A percentile compares a stretch with the other conserved stretches of the same genome.
Evolutionary conservation across 768 basidiomycete genomes (phyloP).

Genomic region (Calvatia gigantea): DNA sequence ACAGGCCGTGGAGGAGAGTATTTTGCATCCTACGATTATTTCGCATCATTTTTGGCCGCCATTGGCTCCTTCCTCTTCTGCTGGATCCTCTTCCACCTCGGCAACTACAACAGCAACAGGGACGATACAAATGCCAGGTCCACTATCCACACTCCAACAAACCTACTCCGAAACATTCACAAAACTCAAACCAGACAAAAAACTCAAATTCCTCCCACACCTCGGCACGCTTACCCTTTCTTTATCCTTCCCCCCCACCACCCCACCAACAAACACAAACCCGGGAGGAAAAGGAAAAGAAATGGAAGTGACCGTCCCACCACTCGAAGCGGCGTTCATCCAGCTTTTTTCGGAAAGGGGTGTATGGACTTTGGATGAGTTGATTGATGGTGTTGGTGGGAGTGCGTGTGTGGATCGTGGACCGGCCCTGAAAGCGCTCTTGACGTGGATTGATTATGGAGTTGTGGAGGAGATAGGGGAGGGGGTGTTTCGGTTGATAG

Average conservation of each 20-base stretch:
- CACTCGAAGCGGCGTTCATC: constrained; percentile 88
- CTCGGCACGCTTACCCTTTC: constrained; percentile 80
- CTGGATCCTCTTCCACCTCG: not conserved
- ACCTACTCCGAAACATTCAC: constrained; percentile 74
- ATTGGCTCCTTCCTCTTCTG: constrained; percentile 44
- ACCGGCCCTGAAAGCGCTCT: constrained; percentile 67
- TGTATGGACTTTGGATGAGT: constrained; percentile 67
- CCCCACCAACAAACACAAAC: no score
- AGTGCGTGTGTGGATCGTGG: constrained; percentile 61
- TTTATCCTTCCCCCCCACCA: no score
- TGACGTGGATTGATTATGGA: constrained; percentile 81
- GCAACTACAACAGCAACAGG: not conserved
- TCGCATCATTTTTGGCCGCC: constrained; percentile 96
- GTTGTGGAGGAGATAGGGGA: constrained; percentile 73
- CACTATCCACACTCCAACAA: constrained; percentile 57
- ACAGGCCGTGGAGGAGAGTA: constrained; percentile 38
- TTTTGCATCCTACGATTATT: constrained; percentile 86
- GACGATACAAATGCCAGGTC: not conserved
- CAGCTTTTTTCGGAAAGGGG: constrained; percentile 63
- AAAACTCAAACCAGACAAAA: constrained; percentile 91
- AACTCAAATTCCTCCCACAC: constrained; percentile 84
- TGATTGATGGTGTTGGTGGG: constrained; percentile 62
- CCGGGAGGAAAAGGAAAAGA: constrained; percentile 81
- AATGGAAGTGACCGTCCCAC: constrained; percentile 72
- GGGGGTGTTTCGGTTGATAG: constrained; percentile 61